These are phyloP conservation scores for Nigrospora oryzae DNA, from an alignment of 2,329 filamentous ascomycete genomes.

Conservation along the genomic window DNA sequence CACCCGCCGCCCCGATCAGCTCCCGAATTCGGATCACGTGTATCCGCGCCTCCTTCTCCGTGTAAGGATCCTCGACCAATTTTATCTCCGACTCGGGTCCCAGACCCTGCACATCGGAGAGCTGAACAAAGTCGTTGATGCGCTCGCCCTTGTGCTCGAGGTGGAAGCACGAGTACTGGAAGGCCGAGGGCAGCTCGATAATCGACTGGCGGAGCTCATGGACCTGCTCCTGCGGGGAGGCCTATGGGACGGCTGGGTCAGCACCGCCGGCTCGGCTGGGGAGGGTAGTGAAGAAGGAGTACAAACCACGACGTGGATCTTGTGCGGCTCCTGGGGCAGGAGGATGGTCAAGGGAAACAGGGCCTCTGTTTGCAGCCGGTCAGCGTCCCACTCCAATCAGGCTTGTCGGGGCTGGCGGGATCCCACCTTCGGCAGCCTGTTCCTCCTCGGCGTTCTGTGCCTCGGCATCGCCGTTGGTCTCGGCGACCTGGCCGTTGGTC, in stretches of 20 bases:
- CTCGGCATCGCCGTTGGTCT: slow-evolving; percentile 10
- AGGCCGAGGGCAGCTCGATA: slow-evolving; percentile 84
- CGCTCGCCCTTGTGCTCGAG: slow-evolving; percentile 81
- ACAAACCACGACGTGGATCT: slow-evolving; percentile 79
- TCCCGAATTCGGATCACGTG: slow-evolving; percentile 88
- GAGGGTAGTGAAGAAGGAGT: slow-evolving; percentile 1
- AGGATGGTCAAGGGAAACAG: slow-evolving; percentile 62
- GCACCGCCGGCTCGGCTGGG: slow-evolving; percentile 4
- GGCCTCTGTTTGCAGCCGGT: slow-evolving; percentile 19
- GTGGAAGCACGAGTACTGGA: slow-evolving; percentile 98
- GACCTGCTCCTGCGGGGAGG: slow-evolving; percentile 88
- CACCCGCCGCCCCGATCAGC: slow-evolving; percentile 82
- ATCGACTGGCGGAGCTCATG: slow-evolving; percentile 96
- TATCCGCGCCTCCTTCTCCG: slow-evolving; percentile 94
- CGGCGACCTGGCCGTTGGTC: slow-evolving; percentile 12
- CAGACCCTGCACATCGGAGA: slow-evolving; percentile 80
- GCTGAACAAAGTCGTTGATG: slow-evolving; percentile 90
- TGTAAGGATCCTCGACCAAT: slow-evolving; percentile 91
- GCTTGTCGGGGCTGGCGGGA: not conserved
- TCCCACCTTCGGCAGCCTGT: slow-evolving; percentile 17
- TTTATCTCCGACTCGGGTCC: slow-evolving; percentile 68
- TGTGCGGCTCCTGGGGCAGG: slow-evolving; percentile 69
- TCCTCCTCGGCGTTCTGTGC: slow-evolving; percentile 14
- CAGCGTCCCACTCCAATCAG: not conserved
- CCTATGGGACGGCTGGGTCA: slow-evolving; percentile 37